These are phyloP conservation scores for Plicaturopsis crispa DNA, from an alignment of 768 basidiomycete genomes.

Conservation along the genomic window DNA sequence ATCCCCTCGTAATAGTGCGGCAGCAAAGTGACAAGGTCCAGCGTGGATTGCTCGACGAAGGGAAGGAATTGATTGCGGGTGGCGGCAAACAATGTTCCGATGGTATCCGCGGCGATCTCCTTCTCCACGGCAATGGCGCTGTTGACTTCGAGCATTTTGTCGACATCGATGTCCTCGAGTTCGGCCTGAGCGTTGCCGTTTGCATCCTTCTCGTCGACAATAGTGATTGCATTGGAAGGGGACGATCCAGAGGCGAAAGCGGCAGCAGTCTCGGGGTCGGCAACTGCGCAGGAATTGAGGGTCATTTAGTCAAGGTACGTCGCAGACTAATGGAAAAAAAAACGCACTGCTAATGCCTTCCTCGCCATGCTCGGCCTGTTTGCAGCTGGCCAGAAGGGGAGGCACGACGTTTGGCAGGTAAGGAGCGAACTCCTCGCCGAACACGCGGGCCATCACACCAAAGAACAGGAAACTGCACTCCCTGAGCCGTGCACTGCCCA, in stretches of 20 bases:
- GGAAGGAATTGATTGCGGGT: slow-evolving; percentile 84
- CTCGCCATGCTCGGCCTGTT: slow-evolving; percentile 78
- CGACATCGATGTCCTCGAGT: slow-evolving; percentile 73
- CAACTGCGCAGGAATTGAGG: slow-evolving; percentile 26
- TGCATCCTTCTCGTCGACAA: slow-evolving; percentile 46
- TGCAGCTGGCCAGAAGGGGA: slow-evolving; percentile 72
- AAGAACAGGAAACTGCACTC: slow-evolving; percentile 99
- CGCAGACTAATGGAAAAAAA: slow-evolving; percentile 1
- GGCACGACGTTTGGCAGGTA: slow-evolving; percentile 87
- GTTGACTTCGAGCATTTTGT: slow-evolving; percentile 88
- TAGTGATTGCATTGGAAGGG: slow-evolving; percentile 58
- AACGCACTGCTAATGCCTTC: slow-evolving; percentile 35
- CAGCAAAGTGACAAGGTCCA: slow-evolving; percentile 73
- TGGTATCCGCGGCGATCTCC: slow-evolving; percentile 95
- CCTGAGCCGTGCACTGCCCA: slow-evolving; percentile 79
- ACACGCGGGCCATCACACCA: slow-evolving; percentile 96
- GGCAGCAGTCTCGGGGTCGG: slow-evolving; percentile 44
- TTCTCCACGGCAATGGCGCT: slow-evolving; percentile 98
- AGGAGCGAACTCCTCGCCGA: slow-evolving; percentile 85
- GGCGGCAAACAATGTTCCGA: slow-evolving; percentile 83
- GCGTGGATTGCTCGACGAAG: slow-evolving; percentile 75
- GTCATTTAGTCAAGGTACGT: slow-evolving; percentile 1
- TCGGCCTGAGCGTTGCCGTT: slow-evolving; percentile 57
- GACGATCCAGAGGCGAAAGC: slow-evolving; percentile 68
- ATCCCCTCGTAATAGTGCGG: slow-evolving; percentile 97